Conservation (phyloP, 306 rosid genomes). For the Myrica gale region DNA sequence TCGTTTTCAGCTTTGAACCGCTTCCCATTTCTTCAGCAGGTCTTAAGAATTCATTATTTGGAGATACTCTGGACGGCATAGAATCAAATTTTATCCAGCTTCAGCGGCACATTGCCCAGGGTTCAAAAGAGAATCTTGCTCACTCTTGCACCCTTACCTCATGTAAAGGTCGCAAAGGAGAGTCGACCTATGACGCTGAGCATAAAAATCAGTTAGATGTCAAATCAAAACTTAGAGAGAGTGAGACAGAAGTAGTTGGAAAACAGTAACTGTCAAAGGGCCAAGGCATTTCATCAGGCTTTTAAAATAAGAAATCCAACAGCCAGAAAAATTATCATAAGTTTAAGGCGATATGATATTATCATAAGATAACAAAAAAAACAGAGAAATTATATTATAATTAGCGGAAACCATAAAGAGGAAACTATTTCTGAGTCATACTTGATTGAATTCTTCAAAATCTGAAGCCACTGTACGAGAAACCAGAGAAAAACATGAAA, state of each 20-base stretch:
- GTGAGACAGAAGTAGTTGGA: neutral
- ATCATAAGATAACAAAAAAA: no score
- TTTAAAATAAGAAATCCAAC: conserved; percentile 6
- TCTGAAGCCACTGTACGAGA: neutral
- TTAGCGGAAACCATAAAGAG: neutral
- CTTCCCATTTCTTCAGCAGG: conserved; percentile 46
- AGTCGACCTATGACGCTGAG: conserved; percentile 10
- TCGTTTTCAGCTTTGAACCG: conserved; percentile 44
- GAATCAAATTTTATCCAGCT: conserved; percentile 24
- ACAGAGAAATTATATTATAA: no score
- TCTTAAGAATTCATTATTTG: conserved; percentile 36
- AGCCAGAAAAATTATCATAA: neutral
- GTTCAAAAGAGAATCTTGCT: conserved; percentile 10
- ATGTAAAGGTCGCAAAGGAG: conserved; percentile 18
- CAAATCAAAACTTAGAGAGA: neutral
- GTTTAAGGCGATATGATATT: no score
- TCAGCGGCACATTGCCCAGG: conserved; percentile 23
- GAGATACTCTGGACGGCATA: conserved; percentile 33
- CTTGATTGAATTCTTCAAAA: neutral
- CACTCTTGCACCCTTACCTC: conserved; percentile 16
- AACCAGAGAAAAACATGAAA: neutral
- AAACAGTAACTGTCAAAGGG: neutral
- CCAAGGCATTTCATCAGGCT: neutral
- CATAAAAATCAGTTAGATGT: neutral
- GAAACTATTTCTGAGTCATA: neutral